Percentiles rank a stretch among this genome's conserved stretches.
Conservation (phyloP, 2,329 filamentous ascomycete species). For the Sporothrix curviconia region DNA sequence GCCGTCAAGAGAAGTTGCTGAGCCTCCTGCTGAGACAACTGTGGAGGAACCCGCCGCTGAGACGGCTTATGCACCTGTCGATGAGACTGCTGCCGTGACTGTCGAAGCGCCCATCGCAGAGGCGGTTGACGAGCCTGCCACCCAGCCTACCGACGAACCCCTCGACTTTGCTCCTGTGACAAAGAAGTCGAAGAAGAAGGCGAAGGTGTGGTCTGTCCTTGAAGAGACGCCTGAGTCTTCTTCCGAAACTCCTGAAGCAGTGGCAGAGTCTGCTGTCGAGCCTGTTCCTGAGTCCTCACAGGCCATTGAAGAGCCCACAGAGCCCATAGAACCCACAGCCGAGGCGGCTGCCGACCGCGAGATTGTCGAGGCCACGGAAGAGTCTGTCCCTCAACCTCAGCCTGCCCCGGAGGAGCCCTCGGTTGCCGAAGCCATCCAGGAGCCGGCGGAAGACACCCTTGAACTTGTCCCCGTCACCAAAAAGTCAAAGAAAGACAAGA, state of each 20-base stretch:
- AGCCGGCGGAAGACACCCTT: not conserved
- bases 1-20: not conserved
- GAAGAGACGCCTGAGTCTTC: not conserved
- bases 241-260: not conserved
- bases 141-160: not conserved
- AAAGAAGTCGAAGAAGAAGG: constrained; percentile 13
- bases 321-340: not conserved
- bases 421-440: not conserved
- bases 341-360: not conserved
- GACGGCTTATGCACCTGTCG: not conserved
- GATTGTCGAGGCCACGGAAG: not conserved
- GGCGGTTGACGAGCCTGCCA: not conserved
- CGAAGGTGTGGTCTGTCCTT: not conserved
- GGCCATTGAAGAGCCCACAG: not conserved
- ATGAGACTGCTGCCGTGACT: not conserved
- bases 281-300: not conserved
- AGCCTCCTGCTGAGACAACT: not conserved
- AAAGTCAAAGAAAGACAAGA: constrained; percentile 12
- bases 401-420: not conserved
- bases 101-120: no score
- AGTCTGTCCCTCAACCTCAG: not conserved
- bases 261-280: not conserved
- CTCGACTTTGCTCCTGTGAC: not conserved
- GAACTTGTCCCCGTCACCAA: not conserved
- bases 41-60: no score